phyloP scores from a whole-genome alignment of 2,329 filamentous ascomycete genomes.

The Rutstroemia sp. region DNA sequence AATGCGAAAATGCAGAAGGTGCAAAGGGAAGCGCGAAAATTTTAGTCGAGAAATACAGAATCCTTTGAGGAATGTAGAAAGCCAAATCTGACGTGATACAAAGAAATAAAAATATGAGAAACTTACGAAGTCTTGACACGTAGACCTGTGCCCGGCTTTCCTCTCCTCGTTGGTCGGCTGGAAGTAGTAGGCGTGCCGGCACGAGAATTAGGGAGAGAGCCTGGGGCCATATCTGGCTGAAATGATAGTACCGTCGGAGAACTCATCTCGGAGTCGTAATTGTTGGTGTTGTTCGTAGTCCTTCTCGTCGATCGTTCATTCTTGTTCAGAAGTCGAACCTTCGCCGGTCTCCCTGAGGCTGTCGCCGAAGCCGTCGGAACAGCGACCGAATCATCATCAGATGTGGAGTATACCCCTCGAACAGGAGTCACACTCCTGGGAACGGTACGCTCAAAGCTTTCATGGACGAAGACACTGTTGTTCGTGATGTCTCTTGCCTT shows the following conservation, averaged over 20 bases:
- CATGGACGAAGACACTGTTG: slow-evolving; percentile 9
- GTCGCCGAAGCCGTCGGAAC: slow-evolving; percentile 6
- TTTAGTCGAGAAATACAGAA: not conserved
- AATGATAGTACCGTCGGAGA: slow-evolving; percentile 47
- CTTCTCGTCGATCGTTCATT: slow-evolving; percentile 11
- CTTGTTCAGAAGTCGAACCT: slow-evolving; percentile 22
- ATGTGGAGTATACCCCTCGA: slow-evolving; percentile 16
- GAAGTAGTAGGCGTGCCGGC: slow-evolving; percentile 51
- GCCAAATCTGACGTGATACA: slow-evolving; percentile 6
- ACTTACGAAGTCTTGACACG: slow-evolving; percentile 66
- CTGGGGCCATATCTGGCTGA: slow-evolving; percentile 36
- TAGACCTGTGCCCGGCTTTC: slow-evolving; percentile 45
- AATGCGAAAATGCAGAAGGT: not conserved
- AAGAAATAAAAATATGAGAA: slow-evolving; percentile 15
- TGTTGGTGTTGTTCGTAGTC: slow-evolving; percentile 8
- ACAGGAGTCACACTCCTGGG: not conserved
- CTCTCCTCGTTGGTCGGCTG: slow-evolving; percentile 48
- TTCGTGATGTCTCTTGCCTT: slow-evolving; percentile 23
- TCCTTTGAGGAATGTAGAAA: slow-evolving; percentile 5
- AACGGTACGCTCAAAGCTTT: slow-evolving; percentile 24
- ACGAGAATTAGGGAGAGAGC: slow-evolving; percentile 46
- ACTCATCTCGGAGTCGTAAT: slow-evolving; percentile 47
- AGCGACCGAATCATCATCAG: slow-evolving; percentile 20
- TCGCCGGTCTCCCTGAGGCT: slow-evolving; percentile 7
- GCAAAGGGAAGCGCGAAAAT: not conserved